Evolutionary conservation across 164 flowering plant genomes (phyloP), one percentile per base, ranked within the genome.

Genomic region (Echeveria elegans): DNA sequence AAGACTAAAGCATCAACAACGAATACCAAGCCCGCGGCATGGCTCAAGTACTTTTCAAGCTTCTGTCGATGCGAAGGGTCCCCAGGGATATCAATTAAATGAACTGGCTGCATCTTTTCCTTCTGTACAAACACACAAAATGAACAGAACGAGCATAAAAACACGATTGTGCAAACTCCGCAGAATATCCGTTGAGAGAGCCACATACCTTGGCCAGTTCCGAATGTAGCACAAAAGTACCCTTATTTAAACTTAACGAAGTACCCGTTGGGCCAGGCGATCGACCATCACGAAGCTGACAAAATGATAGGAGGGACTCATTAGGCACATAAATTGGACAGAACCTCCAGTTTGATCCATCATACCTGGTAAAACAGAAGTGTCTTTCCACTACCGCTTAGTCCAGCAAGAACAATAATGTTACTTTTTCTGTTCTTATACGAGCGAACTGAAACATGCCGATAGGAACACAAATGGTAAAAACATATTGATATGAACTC

Each of bases 241-340:
- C 88, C 70, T 82, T 87, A 70, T 86, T 84, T 64, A 85, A 81
- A 36, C 82, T 86, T 84, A 81, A 80, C 36, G 88, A 86, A 40
- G 85, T 81, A 38, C 80, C 88, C 34, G 87, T 82, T 65, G 85
- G 86, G 59, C 70, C 82, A 77, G 83, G 87, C 10, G 84, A 70
- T 62, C 85, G 79, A 67, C 88, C 90, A 79, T 84, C 87, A 71
- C 84, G 84, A 75, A 86, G 85, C 90, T 86, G 71, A 69, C 69
- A 72, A 10, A 69, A 19, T 16, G 45, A 68, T 15, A 32, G n/a
- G 8, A 9, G 2, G 37, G 63, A 30, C 36, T 60, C 19, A 16
- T 32, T 24, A 62, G 18, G 32, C 38, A 18, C 4, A 34, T 62
- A 15, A 16, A 62, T 6, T 5, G 23, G 34, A 19, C 4, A n/a